A percentile compares a stretch with the other conserved stretches of the same genome.
phyloP scores from a whole-genome alignment of 805 yeast species.

The Schwanniomyces occidentalis region DNA sequence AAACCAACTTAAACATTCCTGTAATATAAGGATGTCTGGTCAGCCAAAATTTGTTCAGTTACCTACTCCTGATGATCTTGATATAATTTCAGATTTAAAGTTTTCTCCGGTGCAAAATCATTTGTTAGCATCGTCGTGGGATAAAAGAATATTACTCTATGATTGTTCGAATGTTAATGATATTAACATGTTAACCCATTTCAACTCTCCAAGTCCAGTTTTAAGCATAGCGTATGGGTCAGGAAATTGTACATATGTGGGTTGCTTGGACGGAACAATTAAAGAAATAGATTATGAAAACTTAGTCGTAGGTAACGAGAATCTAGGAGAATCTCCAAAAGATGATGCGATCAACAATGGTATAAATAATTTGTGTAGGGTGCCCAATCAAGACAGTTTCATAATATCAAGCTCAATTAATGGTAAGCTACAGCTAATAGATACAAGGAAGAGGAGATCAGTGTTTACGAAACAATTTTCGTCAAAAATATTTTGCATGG shows the following conservation, averaged over 20 bases:
- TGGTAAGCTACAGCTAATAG: constrained; percentile 48
- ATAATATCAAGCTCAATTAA: constrained; percentile 67
- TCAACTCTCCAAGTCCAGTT: constrained; percentile 19
- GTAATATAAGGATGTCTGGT: constrained; percentile 2
- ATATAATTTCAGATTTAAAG: constrained; percentile 43
- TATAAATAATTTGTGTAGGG: constrained; percentile 36
- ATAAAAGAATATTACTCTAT: constrained; percentile 47
- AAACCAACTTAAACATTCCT: no score
- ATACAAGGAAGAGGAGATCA: constrained; percentile 28
- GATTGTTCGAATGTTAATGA: constrained; percentile 25
- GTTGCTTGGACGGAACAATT: constrained; percentile 57
- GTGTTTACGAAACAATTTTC: constrained; percentile 23
- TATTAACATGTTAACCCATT: constrained; percentile 9
- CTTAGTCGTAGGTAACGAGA: constrained; percentile 12
- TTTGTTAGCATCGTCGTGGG: constrained; percentile 60
- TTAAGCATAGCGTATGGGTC: constrained; percentile 29
- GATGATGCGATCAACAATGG: constrained; percentile 16
- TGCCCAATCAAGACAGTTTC: constrained; percentile 23
- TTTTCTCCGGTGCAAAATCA: constrained; percentile 37
- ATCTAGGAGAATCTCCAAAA: constrained; percentile 12
- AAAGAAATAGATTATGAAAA: constrained; percentile 53
- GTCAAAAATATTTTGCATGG: constrained; percentile 64
- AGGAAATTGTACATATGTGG: constrained; percentile 40
- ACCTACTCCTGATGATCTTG: constrained; percentile 28
- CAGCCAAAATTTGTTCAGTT: constrained; percentile 14